Conservation (phyloP, 1,284 basidiomycete genomes). For the Ceratobasidium papillatum region DNA sequence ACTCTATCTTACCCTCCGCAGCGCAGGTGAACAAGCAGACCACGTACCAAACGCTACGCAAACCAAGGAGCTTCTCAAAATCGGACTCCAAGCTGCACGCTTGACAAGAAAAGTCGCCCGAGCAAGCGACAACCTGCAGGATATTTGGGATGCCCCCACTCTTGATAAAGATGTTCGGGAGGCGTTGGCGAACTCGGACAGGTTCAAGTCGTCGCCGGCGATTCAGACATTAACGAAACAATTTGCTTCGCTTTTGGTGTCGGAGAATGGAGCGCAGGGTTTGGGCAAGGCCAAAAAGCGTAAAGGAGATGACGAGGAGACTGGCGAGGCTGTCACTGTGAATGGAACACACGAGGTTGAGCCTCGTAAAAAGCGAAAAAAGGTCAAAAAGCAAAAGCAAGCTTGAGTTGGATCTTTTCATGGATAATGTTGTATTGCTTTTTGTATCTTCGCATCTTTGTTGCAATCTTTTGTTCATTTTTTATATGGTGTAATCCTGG, state of each 20-base stretch:
- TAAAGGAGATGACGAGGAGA: constrained; percentile 51
- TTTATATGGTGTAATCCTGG: constrained; percentile 5
- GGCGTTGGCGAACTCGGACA: constrained; percentile 54
- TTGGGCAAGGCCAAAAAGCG: constrained; percentile 46
- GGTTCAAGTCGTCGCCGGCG: constrained; percentile 58
- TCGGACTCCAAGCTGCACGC: constrained; percentile 71
- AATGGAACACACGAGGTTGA: not conserved
- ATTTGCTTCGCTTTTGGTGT: constrained; percentile 56
- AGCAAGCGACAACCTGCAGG: constrained; percentile 47
- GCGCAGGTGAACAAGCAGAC: constrained; percentile 60
- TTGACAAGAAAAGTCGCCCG: constrained; percentile 63
- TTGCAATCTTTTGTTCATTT: not conserved
- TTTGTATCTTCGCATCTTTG: constrained; percentile 4
- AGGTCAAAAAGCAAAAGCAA: constrained; percentile 30
- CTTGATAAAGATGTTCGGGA: constrained; percentile 56
- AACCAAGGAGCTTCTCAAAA: constrained; percentile 82
- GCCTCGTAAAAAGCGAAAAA: constrained; percentile 38
- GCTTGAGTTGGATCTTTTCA: not conserved
- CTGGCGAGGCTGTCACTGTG: constrained; percentile 45
- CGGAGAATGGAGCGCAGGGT: constrained; percentile 49
- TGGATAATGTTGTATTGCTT: not conserved
- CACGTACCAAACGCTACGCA: constrained; percentile 68
- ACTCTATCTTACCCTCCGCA: constrained; percentile 62
- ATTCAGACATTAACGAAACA: constrained; percentile 59
- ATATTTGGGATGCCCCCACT: constrained; percentile 58